phyloP scores from a whole-genome alignment of 129 eudicot genomes.

The Pittosporum tobira region DNA sequence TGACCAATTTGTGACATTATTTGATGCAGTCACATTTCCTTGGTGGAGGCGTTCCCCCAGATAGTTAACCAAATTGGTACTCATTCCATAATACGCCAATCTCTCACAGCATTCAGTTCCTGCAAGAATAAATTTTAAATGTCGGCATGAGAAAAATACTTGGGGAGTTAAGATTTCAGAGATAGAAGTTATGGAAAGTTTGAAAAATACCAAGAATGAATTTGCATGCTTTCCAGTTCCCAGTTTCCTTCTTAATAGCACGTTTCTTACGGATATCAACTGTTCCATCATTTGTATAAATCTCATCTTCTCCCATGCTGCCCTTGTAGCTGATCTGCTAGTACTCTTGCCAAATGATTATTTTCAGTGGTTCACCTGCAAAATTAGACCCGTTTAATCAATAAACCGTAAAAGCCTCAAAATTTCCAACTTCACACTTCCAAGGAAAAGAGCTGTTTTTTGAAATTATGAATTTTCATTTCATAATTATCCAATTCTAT shows the following conservation, averaged over 20 bases:
- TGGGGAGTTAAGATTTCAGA: too few species aligned
- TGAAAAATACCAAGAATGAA: conserved; percentile 69
- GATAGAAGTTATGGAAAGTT: too few species aligned
- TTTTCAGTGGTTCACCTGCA: conserved; percentile 5
- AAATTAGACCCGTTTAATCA: background rate
- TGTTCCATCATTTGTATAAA: conserved; percentile 57
- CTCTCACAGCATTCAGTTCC: conserved; percentile 86
- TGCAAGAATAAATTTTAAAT: conserved; percentile 10
- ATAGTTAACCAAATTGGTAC: conserved; percentile 80
- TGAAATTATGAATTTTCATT: too few species aligned
- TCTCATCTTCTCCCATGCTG: conserved; percentile 34
- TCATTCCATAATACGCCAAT: conserved; percentile 89
- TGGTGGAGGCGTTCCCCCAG: conserved; percentile 39
- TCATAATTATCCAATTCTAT: too few species aligned
- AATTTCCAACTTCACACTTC: too few species aligned
- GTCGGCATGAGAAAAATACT: background rate
- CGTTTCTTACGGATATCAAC: conserved; percentile 40
- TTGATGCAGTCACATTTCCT: conserved; percentile 57
- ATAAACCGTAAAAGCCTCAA: too few species aligned
- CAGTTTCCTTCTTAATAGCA: conserved; percentile 50
- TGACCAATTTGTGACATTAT: conserved; percentile 65
- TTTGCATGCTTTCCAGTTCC: conserved; percentile 71
- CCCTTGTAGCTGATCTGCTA: background rate
- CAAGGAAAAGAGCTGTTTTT: too few species aligned
- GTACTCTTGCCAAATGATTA: background rate